Conservation (phyloP, 345 rosid genomes). For the Brassica rapa region DNA sequence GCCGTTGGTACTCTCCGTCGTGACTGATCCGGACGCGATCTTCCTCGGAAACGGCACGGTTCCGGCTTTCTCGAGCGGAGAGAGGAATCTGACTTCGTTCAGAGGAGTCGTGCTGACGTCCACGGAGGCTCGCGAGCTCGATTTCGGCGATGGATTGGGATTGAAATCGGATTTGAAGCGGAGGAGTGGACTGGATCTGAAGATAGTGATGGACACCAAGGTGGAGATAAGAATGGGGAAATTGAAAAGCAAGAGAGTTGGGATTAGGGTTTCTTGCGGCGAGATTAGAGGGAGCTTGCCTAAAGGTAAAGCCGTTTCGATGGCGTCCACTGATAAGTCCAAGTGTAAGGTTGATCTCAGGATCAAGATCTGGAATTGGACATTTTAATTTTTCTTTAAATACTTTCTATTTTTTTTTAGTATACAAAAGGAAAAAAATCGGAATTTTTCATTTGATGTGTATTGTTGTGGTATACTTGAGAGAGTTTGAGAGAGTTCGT, state of each 20-base stretch:
- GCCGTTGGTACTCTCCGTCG: conserved; percentile 46
- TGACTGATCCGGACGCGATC: conserved; percentile 42
- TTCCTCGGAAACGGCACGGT: conserved; percentile 69
- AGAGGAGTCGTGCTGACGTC: conserved; percentile 48
- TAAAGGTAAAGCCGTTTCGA: conserved; percentile 61
- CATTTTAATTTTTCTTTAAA: neutral
- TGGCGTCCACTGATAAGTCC: conserved; percentile 51
- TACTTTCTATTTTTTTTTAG: neutral
- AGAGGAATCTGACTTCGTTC: conserved; percentile 65
- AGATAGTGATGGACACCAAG: conserved; percentile 64
- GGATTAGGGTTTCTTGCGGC: conserved; percentile 66
- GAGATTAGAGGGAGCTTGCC: conserved; percentile 62
- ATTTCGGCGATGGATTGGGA: conserved; percentile 51
- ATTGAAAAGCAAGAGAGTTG: conserved; percentile 64
- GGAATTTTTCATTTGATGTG: neutral
- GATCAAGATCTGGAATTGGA: conserved; percentile 90
- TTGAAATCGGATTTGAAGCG: conserved; percentile 69
- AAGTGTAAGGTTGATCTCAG: conserved; percentile 79
- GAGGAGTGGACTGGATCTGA: conserved; percentile 50
- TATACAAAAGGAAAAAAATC: neutral
- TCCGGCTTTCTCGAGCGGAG: conserved; percentile 52
- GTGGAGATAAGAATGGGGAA: conserved; percentile 52
- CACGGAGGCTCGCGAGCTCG: conserved; percentile 54
- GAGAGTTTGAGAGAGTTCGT: neutral
- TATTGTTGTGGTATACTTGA: conserved; percentile 6